Percentiles rank a stretch among this genome's conserved stretches.
Evolutionary conservation across 2,329 filamentous ascomycete species (phyloP).

Genomic region (Aspergillus novoparasiticus): DNA sequence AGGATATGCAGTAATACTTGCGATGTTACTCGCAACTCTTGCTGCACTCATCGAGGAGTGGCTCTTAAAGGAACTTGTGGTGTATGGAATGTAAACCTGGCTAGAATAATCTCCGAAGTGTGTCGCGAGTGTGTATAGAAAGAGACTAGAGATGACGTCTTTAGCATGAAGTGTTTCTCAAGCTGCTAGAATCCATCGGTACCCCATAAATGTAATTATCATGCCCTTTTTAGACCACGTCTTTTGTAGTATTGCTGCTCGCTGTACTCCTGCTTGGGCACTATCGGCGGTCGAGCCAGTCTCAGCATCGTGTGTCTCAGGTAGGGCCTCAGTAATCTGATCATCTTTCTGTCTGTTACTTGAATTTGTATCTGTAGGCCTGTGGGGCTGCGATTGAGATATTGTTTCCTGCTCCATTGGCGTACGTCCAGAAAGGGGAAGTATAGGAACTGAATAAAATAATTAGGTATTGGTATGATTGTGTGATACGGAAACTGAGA

Average conservation of each 20-base stretch:
- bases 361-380: not conserved
- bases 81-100: conserved; percentile 26
- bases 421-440: not conserved
- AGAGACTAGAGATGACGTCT: conserved; percentile 13
- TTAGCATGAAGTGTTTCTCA: not conserved
- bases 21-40: conserved; percentile 26
- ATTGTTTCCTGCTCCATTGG: not conserved
- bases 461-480: not conserved
- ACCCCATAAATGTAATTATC: conserved; percentile 22
- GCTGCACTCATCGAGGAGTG: conserved; percentile 28
- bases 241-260: conserved; percentile 21
- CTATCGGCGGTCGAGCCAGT: conserved; percentile 8
- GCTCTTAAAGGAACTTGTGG: conserved; percentile 26
- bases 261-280: conserved; percentile 24
- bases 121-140: conserved; percentile 22
- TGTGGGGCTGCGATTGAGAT: not conserved
- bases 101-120: conserved; percentile 25
- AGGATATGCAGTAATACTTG: conserved; percentile 27
- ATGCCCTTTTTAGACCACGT: conserved; percentile 23
- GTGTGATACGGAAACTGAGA: not conserved
- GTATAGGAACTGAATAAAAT: not conserved
- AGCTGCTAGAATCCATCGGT: fast-evolving
- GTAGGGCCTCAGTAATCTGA: not conserved
- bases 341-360: not conserved
- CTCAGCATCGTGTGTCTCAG: conserved; percentile 7